Evolutionary conservation across 2,329 filamentous ascomycete species (phyloP).

Genomic region (Paraphaeosphaeria sporulosa): DNA sequence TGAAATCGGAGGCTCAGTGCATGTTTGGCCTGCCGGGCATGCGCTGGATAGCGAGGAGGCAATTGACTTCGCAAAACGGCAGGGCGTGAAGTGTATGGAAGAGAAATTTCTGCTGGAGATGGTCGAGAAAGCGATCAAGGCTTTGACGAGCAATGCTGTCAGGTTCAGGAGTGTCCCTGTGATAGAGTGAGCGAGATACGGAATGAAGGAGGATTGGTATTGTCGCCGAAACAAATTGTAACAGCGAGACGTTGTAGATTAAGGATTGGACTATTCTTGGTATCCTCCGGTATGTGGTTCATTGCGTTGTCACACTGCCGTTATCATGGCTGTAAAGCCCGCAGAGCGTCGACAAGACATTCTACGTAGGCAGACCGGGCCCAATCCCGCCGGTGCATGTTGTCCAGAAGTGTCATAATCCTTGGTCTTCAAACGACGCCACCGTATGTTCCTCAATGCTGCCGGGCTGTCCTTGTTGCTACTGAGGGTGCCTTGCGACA

Average conservation of each 20-base stretch:
- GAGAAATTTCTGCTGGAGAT: too few species aligned
- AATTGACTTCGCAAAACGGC: too few species aligned
- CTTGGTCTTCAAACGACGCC: neutral
- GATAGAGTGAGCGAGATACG: constrained; percentile 47
- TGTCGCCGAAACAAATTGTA: neutral
- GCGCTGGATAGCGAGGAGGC: too few species aligned
- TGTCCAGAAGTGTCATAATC: neutral
- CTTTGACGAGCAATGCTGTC: constrained; percentile 60
- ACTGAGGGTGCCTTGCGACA: neutral
- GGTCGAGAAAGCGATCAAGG: constrained; percentile 59
- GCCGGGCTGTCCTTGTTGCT: neutral
- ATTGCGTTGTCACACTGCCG: neutral
- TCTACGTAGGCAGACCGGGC: neutral
- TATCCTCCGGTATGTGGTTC: neutral
- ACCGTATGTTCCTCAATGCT: neutral
- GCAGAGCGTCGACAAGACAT: neutral
- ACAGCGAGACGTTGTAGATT: neutral
- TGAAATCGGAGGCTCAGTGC: too few species aligned
- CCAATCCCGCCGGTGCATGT: neutral
- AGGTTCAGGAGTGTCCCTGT: constrained; percentile 60
- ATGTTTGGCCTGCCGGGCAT: too few species aligned
- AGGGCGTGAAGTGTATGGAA: too few species aligned
- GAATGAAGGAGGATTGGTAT: constrained; percentile 14
- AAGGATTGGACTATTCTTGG: neutral
- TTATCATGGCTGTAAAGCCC: neutral